Percentiles rank a stretch among this genome's conserved stretches.
These are phyloP conservation scores for Alopecurus myosuroides DNA, from an alignment of 176 grass and related monocot genomes.

Conservation along the genomic window DNA sequence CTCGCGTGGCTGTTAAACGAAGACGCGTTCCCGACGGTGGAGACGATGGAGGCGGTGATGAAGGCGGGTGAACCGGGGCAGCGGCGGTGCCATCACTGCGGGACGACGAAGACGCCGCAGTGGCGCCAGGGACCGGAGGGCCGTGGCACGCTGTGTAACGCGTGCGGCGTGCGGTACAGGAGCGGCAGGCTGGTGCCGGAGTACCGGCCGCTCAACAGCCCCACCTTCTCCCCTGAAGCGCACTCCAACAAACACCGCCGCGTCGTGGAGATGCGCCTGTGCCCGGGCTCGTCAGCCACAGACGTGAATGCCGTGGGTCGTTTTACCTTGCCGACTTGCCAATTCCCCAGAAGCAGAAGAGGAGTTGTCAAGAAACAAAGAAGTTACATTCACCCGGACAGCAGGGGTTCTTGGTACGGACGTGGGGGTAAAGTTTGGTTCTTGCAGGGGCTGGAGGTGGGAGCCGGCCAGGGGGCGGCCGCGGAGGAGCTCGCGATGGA, in stretches of 20 bases:
- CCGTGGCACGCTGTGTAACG: slow-evolving; percentile 48
- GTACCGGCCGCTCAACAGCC: slow-evolving; percentile 51
- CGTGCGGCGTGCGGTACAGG: slow-evolving; percentile 51
- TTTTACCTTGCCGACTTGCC: background rate
- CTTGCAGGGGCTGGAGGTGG: slow-evolving; percentile 23
- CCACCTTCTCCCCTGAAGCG: slow-evolving; percentile 41
- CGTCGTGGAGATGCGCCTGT: slow-evolving; percentile 21
- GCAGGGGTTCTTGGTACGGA: background rate
- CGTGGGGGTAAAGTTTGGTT: background rate
- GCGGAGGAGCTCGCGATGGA: slow-evolving; percentile 33
- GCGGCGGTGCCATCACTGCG: slow-evolving; percentile 44
- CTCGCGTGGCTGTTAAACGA: background rate
- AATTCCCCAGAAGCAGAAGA: background rate
- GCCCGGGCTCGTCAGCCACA: background rate
- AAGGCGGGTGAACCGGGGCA: background rate
- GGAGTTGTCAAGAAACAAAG: background rate
- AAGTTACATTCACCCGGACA: background rate
- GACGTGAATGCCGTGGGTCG: background rate
- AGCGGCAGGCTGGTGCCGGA: slow-evolving; percentile 37
- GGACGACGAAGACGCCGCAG: slow-evolving; percentile 39
- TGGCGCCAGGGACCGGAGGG: slow-evolving; percentile 52
- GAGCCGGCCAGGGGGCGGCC: background rate
- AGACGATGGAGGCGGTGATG: background rate
- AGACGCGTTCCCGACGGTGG: background rate
- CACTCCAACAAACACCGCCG: slow-evolving; percentile 55